These are phyloP conservation scores for Waltiozyma sp. DNA, from an alignment of 1,139 yeast genomes.

Conservation along the genomic window DNA sequence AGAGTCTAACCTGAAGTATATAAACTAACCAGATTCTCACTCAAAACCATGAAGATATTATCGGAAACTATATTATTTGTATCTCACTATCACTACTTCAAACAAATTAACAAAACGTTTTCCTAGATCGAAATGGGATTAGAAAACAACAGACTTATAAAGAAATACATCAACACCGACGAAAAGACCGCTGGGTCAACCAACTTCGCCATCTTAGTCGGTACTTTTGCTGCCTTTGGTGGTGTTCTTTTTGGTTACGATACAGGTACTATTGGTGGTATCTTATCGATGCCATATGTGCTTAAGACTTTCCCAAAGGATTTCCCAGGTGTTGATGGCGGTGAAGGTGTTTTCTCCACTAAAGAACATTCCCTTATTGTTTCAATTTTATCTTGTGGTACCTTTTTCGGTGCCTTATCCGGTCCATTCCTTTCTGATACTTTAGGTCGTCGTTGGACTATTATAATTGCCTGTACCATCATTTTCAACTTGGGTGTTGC, in stretches of 20 bases:
- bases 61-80: no score
- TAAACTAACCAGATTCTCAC: no score
- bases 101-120: background rate
- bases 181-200: constrained; percentile 23
- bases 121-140: constrained; percentile 11
- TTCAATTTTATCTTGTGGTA: constrained; percentile 46
- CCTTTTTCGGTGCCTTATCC: constrained; percentile 44
- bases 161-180: constrained; percentile 18
- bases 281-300: constrained; percentile 43
- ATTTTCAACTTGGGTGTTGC: constrained; percentile 51
- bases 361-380: constrained; percentile 48
- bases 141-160: constrained; percentile 12
- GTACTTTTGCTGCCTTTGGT: constrained; percentile 39
- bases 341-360: constrained; percentile 31
- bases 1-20: no score
- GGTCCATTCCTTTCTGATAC: constrained; percentile 50
- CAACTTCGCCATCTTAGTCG: constrained; percentile 20
- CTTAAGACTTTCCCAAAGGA: constrained; percentile 29
- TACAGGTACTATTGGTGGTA: constrained; percentile 50
- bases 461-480: constrained; percentile 40
- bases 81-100: background rate
- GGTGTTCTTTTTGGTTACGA: constrained; percentile 51
- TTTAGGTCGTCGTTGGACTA: constrained; percentile 48
- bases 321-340: constrained; percentile 17
- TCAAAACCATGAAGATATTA: no score